phyloP scores from a whole-genome alignment of 179 eudicot genomes.

The Silene noctiflora region DNA sequence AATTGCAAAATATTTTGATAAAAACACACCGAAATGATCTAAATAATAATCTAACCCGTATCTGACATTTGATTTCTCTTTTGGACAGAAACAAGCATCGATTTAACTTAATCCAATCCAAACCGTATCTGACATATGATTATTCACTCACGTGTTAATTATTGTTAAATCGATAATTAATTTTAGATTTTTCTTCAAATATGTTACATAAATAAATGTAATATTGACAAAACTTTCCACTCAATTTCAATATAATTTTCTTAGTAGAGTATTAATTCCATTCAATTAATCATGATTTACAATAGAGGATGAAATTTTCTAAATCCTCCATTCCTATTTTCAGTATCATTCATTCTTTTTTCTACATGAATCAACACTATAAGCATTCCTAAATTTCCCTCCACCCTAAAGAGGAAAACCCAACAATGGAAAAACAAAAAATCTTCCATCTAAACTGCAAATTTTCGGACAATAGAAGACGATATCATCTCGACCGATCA shows the following conservation, averaged over 20 bases:
- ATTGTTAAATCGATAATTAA: too few relatives aligned
- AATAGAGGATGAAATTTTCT: neutral
- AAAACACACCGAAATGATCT: too few relatives aligned
- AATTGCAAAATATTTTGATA: too few relatives aligned
- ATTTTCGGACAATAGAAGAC: slow-evolving; percentile 8
- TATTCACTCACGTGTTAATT: too few relatives aligned
- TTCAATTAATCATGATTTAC: neutral
- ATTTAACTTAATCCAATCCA: too few relatives aligned
- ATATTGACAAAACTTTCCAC: neutral
- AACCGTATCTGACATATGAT: too few relatives aligned
- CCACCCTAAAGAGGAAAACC: neutral
- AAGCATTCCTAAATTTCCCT: slow-evolving; percentile 21
- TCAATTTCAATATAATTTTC: neutral
- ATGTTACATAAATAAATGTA: too few relatives aligned
- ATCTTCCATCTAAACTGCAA: slow-evolving; percentile 14
- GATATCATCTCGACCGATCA: slow-evolving; percentile 28
- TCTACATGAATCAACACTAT: neutral
- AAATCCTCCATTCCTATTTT: neutral
- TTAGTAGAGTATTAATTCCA: neutral
- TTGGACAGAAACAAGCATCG: too few relatives aligned
- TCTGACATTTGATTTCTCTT: too few relatives aligned
- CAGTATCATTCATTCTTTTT: neutral
- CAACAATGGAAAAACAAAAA: slow-evolving; percentile 1
- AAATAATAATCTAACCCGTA: too few relatives aligned
- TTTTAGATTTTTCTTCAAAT: too few relatives aligned